phyloP scores from a whole-genome alignment of 1,284 basidiomycete genomes.

The Porodaedalea pini region DNA sequence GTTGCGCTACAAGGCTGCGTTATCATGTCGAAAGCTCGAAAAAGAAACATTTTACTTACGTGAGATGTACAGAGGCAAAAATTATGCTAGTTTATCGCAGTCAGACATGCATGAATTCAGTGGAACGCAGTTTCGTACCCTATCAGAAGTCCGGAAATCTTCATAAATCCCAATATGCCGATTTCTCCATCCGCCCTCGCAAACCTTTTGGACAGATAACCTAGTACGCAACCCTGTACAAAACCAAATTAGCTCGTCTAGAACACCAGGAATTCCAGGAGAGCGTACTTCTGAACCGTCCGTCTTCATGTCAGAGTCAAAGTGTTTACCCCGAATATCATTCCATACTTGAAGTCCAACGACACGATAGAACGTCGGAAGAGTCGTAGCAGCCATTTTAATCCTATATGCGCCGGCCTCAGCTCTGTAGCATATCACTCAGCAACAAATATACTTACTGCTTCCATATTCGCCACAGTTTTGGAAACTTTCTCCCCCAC shows the following conservation, averaged over 20 bases:
- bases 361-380: not conserved
- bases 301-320: not conserved
- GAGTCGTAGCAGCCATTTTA: not conserved
- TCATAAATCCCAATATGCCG: not conserved
- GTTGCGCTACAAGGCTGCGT: conserved; percentile 33
- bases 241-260: not conserved
- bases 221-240: not conserved
- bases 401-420: not conserved
- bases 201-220: not conserved
- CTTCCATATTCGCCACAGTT: not conserved
- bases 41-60: not conserved
- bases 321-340: not conserved
- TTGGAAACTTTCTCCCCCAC: not conserved
- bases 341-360: not conserved
- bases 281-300: too few species aligned
- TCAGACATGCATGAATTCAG: not conserved
- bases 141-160: not conserved
- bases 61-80: conserved; percentile 3
- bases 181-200: not conserved
- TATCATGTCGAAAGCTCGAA: not conserved
- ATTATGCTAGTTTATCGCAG: not conserved
- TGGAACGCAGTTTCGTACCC: not conserved
- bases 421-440: not conserved
- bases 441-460: not conserved
- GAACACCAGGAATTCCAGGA: too few species aligned